Evolutionary conservation across 1,284 basidiomycete genomes (phyloP).

Genomic region (Sporisorium reilianum): DNA sequence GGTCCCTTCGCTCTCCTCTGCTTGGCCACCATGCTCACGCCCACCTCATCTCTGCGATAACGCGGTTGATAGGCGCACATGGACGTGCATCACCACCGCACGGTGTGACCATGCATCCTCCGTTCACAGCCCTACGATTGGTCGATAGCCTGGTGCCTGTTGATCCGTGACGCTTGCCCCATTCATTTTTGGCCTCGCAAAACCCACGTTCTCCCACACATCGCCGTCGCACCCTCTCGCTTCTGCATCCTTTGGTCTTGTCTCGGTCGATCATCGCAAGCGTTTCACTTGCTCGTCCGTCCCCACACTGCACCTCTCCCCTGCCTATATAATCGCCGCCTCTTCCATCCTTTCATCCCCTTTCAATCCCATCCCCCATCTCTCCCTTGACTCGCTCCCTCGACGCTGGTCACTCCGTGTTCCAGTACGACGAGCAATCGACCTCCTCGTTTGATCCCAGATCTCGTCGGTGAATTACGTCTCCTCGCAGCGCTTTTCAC

Average conservation of each 20-base stretch:
- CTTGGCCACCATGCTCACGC: not conserved
- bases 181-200: constrained; percentile 14
- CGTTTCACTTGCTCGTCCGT: constrained; percentile 1
- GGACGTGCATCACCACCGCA: not conserved
- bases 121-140: not conserved
- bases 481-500: constrained; percentile 7
- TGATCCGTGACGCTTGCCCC: constrained; percentile 3
- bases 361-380: not conserved
- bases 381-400: not conserved
- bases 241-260: constrained; percentile 19
- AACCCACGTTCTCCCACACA: constrained; percentile 5
- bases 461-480: constrained; percentile 8
- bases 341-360: not conserved
- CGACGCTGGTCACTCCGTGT: not conserved
- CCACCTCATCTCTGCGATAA: constrained; percentile 2
- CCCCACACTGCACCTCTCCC: not conserved
- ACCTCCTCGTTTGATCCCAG: not conserved
- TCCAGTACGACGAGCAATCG: not conserved
- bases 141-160: not conserved
- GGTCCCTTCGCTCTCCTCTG: not conserved
- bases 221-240: not conserved
- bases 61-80: not conserved
- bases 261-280: constrained; percentile 30
- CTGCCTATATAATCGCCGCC: constrained; percentile 19
- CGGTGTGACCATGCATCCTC: constrained; percentile 2